Percentiles rank a stretch among this genome's conserved stretches.
phyloP scores from a whole-genome alignment of 2,329 filamentous ascomycete species.

The Elsinoe batatas region DNA sequence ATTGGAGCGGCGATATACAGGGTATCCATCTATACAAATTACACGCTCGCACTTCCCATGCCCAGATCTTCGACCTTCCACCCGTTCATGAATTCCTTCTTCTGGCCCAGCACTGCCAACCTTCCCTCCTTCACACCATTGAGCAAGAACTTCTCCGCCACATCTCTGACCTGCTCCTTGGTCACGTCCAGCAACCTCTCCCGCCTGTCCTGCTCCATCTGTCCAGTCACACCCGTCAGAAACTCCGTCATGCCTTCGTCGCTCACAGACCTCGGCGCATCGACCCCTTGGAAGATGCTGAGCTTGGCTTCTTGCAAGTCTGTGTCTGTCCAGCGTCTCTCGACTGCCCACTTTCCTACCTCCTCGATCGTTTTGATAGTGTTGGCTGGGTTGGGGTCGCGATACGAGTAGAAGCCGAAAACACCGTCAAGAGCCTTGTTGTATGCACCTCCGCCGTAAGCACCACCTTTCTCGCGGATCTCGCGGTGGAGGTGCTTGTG shows the following conservation, averaged over 20 bases:
- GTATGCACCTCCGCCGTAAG: slow-evolving; percentile 87
- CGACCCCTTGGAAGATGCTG: slow-evolving; percentile 81
- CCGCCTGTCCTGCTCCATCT: slow-evolving; percentile 78
- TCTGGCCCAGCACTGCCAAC: slow-evolving; percentile 70
- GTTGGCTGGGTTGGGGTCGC: slow-evolving; percentile 88
- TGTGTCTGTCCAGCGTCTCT: slow-evolving; percentile 68
- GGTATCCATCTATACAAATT: slow-evolving; percentile 16
- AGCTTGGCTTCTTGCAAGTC: slow-evolving; percentile 96
- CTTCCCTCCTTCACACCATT: slow-evolving; percentile 47
- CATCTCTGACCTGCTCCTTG: slow-evolving; percentile 66
- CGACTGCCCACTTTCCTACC: slow-evolving; percentile 71
- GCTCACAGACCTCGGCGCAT: slow-evolving; percentile 79
- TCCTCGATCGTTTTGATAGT: slow-evolving; percentile 75
- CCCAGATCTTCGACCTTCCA: slow-evolving; percentile 72
- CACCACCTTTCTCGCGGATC: slow-evolving; percentile 93
- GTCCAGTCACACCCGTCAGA: slow-evolving; percentile 71
- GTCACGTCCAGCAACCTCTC: slow-evolving; percentile 81
- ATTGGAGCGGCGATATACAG: slow-evolving; percentile 13
- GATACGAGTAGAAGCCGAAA: slow-evolving; percentile 94
- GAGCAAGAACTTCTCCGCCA: slow-evolving; percentile 68
- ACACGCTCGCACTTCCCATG: slow-evolving; percentile 34
- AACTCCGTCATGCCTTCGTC: slow-evolving; percentile 81
- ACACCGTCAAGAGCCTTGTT: slow-evolving; percentile 68
- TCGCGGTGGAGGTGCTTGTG: slow-evolving; percentile 96
- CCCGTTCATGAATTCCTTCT: slow-evolving; percentile 65